A percentile compares a stretch with the other conserved stretches of the same genome.
Evolutionary conservation across 2,329 filamentous ascomycete genomes (phyloP).

Genomic region (Trichoderma breve): DNA sequence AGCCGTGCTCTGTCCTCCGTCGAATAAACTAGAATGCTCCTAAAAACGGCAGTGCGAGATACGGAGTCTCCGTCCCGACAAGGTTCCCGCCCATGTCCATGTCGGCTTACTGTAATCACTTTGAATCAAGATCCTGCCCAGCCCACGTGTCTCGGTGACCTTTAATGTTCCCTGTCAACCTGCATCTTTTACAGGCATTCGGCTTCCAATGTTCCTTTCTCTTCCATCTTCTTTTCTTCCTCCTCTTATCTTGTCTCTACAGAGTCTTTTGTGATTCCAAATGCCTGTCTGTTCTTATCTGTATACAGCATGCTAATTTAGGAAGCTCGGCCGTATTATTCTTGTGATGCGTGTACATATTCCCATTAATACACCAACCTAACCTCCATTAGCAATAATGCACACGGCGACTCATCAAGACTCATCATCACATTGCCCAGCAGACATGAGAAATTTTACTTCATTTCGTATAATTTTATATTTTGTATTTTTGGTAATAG

Average conservation of each 20-base stretch:
- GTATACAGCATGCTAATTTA: not conserved
- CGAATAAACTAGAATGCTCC: not conserved
- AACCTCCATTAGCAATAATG: not conserved
- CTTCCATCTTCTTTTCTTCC: not conserved
- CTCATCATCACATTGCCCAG: not conserved
- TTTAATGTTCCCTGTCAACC: not conserved
- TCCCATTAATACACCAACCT: not conserved
- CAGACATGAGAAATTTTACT: no score
- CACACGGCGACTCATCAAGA: not conserved
- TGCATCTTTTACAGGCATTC: not conserved
- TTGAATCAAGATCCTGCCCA: not conserved
- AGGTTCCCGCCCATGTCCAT: not conserved
- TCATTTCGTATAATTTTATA: not conserved
- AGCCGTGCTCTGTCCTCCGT: not conserved
- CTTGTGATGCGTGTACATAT: not conserved
- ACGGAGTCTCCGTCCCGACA: constrained; percentile 6
- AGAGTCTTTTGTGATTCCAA: not conserved
- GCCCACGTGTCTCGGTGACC: not conserved
- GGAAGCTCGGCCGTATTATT: not conserved
- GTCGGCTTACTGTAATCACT: not conserved
- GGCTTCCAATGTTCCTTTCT: not conserved
- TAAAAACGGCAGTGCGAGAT: not conserved
- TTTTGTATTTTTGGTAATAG: not conserved
- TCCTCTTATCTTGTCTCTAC: not conserved
- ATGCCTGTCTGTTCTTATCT: not conserved